phyloP scores from a whole-genome alignment of 176 grass and related monocot genomes.

The Typha latifolia region DNA sequence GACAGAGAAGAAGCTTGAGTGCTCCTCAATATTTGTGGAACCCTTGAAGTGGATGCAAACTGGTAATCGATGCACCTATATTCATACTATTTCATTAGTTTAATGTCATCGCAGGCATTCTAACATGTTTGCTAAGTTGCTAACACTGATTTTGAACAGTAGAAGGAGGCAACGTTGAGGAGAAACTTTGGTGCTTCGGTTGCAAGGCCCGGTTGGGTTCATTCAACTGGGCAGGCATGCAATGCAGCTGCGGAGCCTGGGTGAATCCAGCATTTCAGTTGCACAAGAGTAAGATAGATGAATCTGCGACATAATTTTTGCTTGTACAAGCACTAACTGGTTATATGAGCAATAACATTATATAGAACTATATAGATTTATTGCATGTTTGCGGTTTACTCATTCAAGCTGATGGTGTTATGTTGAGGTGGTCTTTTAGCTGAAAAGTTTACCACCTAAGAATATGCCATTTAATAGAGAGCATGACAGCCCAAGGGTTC shows the following conservation, averaged over 20 bases:
- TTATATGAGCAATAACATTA: not conserved
- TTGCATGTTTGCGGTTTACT: no score
- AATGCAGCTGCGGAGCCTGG: constrained; percentile 77
- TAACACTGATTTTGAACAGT: constrained; percentile 27
- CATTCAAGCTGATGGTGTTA: no score
- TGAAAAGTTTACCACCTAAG: no score
- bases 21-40: constrained; percentile 69
- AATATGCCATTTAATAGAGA: no score
- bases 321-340: not conserved
- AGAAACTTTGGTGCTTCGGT: constrained; percentile 79
- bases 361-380: no score
- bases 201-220: constrained; percentile 80
- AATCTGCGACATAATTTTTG: constrained; percentile 33
- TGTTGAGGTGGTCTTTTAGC: no score
- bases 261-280: constrained; percentile 87
- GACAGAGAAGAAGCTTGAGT: constrained; percentile 33
- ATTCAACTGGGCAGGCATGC: constrained; percentile 86
- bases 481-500: no score
- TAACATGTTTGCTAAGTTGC: not conserved
- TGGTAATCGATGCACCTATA: constrained; percentile 14
- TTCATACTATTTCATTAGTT: not conserved
- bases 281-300: constrained; percentile 63
- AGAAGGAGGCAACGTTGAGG: constrained; percentile 47
- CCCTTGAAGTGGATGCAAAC: constrained; percentile 92
- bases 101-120: not conserved